A percentile compares a stretch with the other conserved stretches of the same genome.
phyloP scores from a whole-genome alignment of 192 early-diverging fungal genomes.

The Coemansia aciculifera region DNA sequence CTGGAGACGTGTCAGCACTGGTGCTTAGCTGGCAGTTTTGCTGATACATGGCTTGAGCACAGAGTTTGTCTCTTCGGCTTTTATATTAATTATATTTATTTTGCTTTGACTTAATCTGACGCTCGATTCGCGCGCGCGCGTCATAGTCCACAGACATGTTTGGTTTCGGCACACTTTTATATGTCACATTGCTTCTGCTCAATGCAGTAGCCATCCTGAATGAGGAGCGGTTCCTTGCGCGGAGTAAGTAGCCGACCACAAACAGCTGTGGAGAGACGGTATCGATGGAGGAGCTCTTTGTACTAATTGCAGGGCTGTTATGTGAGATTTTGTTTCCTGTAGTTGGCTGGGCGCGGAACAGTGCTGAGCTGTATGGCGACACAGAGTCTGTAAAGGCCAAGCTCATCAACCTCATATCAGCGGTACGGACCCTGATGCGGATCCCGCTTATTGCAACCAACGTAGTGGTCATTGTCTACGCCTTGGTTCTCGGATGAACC shows the following conservation, averaged over 20 bases:
- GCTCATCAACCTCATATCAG: conserved; percentile 85
- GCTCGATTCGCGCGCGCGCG: neutral
- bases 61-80: neutral
- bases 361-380: conserved; percentile 63
- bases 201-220: conserved; percentile 89
- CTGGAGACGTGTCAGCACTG: neutral
- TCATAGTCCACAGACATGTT: conserved; percentile 42
- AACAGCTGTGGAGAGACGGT: neutral
- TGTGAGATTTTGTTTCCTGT: conserved; percentile 9
- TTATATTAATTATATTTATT: neutral
- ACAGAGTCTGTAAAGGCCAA: conserved; percentile 74
- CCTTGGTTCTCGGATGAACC: conserved; percentile 73
- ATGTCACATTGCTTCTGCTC: conserved; percentile 76
- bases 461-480: conserved; percentile 77
- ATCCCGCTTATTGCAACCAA: conserved; percentile 84
- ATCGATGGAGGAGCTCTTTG: neutral
- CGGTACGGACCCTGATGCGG: conserved; percentile 85
- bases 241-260: conserved; percentile 63
- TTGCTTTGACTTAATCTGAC: neutral
- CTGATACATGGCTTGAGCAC: neutral
- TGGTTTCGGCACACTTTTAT: conserved; percentile 76
- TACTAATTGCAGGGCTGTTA: neutral
- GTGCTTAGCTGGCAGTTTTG: neutral
- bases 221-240: conserved; percentile 89
- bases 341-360: conserved; percentile 72